Conservation (phyloP, 768 basidiomycete species). For the Sarcomyxa edulis region DNA sequence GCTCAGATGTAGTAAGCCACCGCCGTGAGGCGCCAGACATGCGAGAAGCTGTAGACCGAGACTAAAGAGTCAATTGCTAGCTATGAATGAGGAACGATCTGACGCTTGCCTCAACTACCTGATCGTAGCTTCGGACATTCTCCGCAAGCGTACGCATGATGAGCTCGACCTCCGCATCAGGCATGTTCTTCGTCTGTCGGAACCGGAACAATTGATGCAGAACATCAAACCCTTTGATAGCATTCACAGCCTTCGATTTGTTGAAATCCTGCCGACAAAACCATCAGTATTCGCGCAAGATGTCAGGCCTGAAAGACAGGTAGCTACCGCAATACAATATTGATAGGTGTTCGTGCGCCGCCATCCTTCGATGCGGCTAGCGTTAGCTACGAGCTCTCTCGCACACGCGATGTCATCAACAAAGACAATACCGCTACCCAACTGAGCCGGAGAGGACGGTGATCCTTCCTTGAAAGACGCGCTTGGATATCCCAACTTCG, state of each 20-base stretch:
- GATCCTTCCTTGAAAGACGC: slow-evolving; percentile 41
- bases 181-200: slow-evolving; percentile 64
- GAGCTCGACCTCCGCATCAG: slow-evolving; percentile 65
- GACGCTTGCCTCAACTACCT: slow-evolving; percentile 74
- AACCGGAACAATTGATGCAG: slow-evolving; percentile 82
- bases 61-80: slow-evolving; percentile 1
- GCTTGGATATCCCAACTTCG: slow-evolving; percentile 71
- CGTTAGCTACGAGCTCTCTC: slow-evolving; percentile 72
- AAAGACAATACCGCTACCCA: slow-evolving; percentile 84
- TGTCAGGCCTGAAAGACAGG: slow-evolving; percentile 1
- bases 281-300: slow-evolving; percentile 5
- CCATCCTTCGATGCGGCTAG: slow-evolving; percentile 92
- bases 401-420: slow-evolving; percentile 59
- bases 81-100: slow-evolving; percentile 1
- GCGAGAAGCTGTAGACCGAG: slow-evolving; percentile 63
- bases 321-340: slow-evolving; percentile 57
- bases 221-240: slow-evolving; percentile 80
- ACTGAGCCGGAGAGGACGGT: slow-evolving; percentile 36
- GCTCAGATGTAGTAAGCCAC: slow-evolving; percentile 80
- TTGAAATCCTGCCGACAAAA: slow-evolving; percentile 57
- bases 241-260: slow-evolving; percentile 42
- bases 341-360: slow-evolving; percentile 76
- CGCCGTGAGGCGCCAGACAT: slow-evolving; percentile 64
- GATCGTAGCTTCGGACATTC: slow-evolving; percentile 75
- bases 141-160: slow-evolving; percentile 75